Conservation (phyloP, 192 early-diverging fungal species). For the Endogone sp. region DNA sequence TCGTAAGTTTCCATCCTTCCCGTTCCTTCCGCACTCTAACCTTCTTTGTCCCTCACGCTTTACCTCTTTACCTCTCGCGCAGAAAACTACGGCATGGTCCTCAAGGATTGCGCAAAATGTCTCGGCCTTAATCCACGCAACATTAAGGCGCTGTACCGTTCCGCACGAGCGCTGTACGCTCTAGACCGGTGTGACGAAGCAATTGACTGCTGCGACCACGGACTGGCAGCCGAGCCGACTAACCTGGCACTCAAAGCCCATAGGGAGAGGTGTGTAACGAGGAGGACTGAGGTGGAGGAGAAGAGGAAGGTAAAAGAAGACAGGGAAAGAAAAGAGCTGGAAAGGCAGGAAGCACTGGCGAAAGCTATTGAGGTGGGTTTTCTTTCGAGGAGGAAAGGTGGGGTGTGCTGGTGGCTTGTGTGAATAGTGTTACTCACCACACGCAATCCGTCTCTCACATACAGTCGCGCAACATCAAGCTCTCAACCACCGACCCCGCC, state of each 20-base stretch:
- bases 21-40: neutral
- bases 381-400: neutral
- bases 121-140: constrained; percentile 75
- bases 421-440: neutral
- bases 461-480: constrained; percentile 41
- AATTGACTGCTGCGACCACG: constrained; percentile 79
- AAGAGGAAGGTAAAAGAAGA: constrained; percentile 45
- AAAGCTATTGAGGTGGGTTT: constrained; percentile 43
- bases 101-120: constrained; percentile 87
- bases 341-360: constrained; percentile 45
- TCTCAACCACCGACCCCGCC: constrained; percentile 33
- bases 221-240: constrained; percentile 58
- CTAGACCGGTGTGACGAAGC: constrained; percentile 86
- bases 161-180: constrained; percentile 72
- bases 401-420: neutral
- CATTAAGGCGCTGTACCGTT: constrained; percentile 91
- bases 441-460: neutral
- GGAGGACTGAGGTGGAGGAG: constrained; percentile 41
- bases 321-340: constrained; percentile 35
- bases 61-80: no score
- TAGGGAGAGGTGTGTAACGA: constrained; percentile 26
- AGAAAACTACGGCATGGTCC: constrained; percentile 82
- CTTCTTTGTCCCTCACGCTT: neutral
- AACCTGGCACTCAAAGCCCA: constrained; percentile 24
- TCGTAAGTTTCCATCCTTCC: constrained; percentile 34